These are phyloP conservation scores for Pyrenochaeta sp. DNA, from an alignment of 2,329 filamentous ascomycete species.

Conservation along the genomic window DNA sequence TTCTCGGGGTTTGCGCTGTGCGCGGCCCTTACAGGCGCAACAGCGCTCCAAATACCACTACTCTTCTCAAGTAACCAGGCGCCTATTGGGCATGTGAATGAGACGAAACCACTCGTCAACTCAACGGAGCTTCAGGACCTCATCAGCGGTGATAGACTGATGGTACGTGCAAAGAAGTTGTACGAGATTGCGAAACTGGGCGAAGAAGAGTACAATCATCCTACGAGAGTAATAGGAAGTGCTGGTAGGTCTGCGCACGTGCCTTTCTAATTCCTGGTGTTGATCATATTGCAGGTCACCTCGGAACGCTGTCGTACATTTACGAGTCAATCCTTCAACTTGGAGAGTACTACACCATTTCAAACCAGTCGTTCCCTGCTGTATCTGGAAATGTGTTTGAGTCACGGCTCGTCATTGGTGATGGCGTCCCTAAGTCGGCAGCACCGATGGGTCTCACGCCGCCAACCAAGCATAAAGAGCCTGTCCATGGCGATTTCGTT, in stretches of 20 bases:
- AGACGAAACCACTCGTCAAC: constrained; percentile 43
- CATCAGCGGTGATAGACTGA: constrained; percentile 45
- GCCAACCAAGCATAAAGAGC: constrained; percentile 48
- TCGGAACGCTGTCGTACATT: constrained; percentile 49
- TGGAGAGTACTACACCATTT: constrained; percentile 52
- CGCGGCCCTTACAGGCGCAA: constrained; percentile 35
- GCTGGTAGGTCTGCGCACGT: constrained; percentile 38
- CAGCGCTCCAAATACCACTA: constrained; percentile 42
- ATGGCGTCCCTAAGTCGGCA: constrained; percentile 45
- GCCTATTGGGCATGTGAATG: constrained; percentile 29
- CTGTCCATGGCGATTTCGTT: constrained; percentile 46
- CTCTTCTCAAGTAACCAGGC: constrained; percentile 35
- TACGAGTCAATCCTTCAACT: constrained; percentile 49
- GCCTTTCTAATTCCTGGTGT: constrained; percentile 3
- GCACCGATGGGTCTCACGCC: constrained; percentile 48
- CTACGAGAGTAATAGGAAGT: constrained; percentile 51
- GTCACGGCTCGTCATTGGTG: constrained; percentile 47
- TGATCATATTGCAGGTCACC: constrained; percentile 37
- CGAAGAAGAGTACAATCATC: constrained; percentile 53
- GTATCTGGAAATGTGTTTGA: constrained; percentile 48
- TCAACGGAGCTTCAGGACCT: constrained; percentile 46
- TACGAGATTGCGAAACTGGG: constrained; percentile 54
- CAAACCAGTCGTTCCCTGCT: constrained; percentile 48
- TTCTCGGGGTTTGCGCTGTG: constrained; percentile 38
- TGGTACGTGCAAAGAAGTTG: constrained; percentile 46